Evolutionary conservation across 1,284 basidiomycete genomes (phyloP).

Genomic region (Trametes sp.): DNA sequence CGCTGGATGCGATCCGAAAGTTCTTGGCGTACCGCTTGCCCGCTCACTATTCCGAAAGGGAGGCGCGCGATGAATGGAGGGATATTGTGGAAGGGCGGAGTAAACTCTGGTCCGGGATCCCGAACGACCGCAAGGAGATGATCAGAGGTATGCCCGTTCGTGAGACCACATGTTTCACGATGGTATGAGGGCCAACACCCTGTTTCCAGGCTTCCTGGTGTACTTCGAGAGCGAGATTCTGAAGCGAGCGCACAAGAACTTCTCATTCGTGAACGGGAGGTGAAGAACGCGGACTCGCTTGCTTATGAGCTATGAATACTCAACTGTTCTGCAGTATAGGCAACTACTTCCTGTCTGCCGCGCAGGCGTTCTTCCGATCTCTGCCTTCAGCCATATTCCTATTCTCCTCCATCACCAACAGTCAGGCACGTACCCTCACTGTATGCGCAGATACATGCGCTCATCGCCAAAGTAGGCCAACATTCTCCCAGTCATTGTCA

Average conservation of each 20-base stretch:
- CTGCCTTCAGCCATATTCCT: constrained; percentile 95
- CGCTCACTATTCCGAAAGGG: constrained; percentile 67
- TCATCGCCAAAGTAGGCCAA: constrained; percentile 58
- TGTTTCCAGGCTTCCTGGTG: constrained; percentile 78
- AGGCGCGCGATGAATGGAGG: constrained; percentile 90
- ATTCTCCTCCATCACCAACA: constrained; percentile 91
- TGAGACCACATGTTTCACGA: no score
- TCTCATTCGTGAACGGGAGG: constrained; percentile 90
- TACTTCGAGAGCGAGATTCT: constrained; percentile 90
- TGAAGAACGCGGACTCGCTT: constrained; percentile 35
- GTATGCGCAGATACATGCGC: constrained; percentile 7
- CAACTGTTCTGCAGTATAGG: constrained; percentile 64
- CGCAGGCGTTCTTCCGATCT: constrained; percentile 87
- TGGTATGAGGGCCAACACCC: background rate
- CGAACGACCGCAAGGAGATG: constrained; percentile 90
- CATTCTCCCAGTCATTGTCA: constrained; percentile 91
- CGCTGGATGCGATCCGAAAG: constrained; percentile 73
- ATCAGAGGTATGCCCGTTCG: constrained; percentile 68
- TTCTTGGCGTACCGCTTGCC: constrained; percentile 87
- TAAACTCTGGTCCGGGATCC: constrained; percentile 87
- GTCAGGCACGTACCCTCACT: constrained; percentile 49
- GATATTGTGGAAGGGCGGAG: constrained; percentile 93
- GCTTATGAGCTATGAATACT: background rate
- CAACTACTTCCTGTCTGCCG: constrained; percentile 90
- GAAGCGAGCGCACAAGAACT: constrained; percentile 89